phyloP scores from a whole-genome alignment of 2,329 filamentous ascomycete species.

The Chrysoporthe puriensis region DNA sequence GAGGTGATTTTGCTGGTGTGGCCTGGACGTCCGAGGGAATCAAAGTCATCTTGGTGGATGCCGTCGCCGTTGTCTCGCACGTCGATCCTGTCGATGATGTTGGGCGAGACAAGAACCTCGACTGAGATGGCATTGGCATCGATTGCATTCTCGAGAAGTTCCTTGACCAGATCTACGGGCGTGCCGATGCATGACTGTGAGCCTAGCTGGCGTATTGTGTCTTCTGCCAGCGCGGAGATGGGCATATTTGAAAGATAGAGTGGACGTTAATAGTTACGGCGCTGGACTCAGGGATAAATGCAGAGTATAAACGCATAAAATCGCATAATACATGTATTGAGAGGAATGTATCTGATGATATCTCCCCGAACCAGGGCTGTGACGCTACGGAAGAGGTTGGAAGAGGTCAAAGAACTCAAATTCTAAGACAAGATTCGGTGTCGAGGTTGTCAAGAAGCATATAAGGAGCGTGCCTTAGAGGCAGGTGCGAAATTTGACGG shows the following conservation, averaged over 20 bases:
- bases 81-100: slow-evolving; percentile 71
- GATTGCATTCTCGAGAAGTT: slow-evolving; percentile 77
- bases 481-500: neutral
- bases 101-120: slow-evolving; percentile 64
- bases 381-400: neutral
- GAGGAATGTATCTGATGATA: neutral
- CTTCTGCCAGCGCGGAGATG: slow-evolving; percentile 53
- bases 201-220: slow-evolving; percentile 59
- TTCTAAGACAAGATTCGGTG: neutral
- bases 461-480: neutral
- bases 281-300: neutral
- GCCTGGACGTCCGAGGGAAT: slow-evolving; percentile 64
- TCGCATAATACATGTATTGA: neutral
- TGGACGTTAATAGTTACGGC: neutral
- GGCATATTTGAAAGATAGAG: slow-evolving; percentile 43
- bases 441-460: neutral
- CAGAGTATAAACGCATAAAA: neutral
- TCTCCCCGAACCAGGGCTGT: neutral
- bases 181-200: slow-evolving; percentile 64
- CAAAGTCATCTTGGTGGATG: slow-evolving; percentile 65
- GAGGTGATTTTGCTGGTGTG: slow-evolving; percentile 74
- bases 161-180: slow-evolving; percentile 69
- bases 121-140: slow-evolving; percentile 71
- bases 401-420: neutral
- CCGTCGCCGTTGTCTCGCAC: slow-evolving; percentile 76